A percentile compares a stretch with the other conserved stretches of the same genome.
phyloP scores from a whole-genome alignment of 2,329 filamentous ascomycete species.

The Talaromyces albobiverticillius region DNA sequence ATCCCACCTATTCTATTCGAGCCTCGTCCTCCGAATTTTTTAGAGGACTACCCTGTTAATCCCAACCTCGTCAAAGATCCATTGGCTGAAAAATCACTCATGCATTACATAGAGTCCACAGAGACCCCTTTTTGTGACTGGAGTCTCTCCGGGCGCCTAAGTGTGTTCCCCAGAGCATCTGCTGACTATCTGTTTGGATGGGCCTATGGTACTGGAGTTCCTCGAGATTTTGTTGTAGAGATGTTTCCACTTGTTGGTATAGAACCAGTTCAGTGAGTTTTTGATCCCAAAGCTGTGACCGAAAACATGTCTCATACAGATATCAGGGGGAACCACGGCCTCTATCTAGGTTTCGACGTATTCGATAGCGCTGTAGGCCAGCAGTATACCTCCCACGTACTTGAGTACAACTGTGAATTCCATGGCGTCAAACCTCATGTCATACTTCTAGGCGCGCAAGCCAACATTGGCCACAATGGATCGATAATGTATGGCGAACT shows the following conservation, averaged over 20 bases:
- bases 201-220: neutral
- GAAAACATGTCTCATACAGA: neutral
- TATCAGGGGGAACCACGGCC: neutral
- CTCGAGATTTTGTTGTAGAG: neutral
- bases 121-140: neutral
- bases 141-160: neutral
- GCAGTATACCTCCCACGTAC: neutral
- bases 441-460: neutral
- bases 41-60: neutral
- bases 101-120: neutral
- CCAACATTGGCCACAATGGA: neutral
- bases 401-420: neutral
- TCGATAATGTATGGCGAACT: slow-evolving; percentile 9
- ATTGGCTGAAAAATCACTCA: neutral
- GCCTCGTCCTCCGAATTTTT: neutral
- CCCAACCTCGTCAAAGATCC: neutral
- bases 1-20: neutral
- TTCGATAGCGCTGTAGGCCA: neutral
- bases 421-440: slow-evolving; percentile 1
- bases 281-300: too few relatives aligned
- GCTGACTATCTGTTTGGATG: neutral
- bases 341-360: neutral
- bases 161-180: neutral
- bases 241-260: too few relatives aligned
- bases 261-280: too few relatives aligned